phyloP scores from a whole-genome alignment of 768 basidiomycete species.

The Artomyces pyxidatus region DNA sequence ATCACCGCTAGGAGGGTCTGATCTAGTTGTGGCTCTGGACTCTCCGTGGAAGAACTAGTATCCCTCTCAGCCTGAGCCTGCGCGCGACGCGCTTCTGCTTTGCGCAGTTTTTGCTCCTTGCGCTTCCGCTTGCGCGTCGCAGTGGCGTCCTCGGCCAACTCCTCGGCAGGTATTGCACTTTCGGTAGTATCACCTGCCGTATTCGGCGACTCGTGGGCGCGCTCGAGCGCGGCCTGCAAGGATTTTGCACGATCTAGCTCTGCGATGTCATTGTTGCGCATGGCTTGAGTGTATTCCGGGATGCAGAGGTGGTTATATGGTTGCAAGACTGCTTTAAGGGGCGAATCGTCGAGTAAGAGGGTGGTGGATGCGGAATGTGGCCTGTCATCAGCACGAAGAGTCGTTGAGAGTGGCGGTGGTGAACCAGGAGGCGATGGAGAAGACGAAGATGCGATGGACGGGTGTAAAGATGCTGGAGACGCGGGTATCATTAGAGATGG shows the following conservation, averaged over 20 bases:
- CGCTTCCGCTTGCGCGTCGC: conserved; percentile 21
- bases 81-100: background rate
- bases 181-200: conserved; percentile 2
- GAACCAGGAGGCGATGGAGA: background rate
- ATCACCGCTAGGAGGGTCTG: conserved; percentile 55
- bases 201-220: background rate
- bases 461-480: conserved; percentile 7
- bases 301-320: conserved; percentile 80
- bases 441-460: conserved; percentile 5
- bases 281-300: conserved; percentile 48
- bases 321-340: conserved; percentile 52
- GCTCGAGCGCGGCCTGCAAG: conserved; percentile 13
- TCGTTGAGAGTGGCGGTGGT: background rate
- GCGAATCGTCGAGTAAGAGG: conserved; percentile 45
- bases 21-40: conserved; percentile 30
- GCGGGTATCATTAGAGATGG: conserved; percentile 7
- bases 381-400: background rate
- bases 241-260: conserved; percentile 16
- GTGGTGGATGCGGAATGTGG: conserved; percentile 39
- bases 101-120: conserved; percentile 11
- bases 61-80: background rate
- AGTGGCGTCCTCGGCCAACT: background rate
- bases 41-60: conserved; percentile 2
- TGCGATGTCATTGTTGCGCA: conserved; percentile 33
- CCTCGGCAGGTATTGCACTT: conserved; percentile 1